phyloP scores from a whole-genome alignment of 768 basidiomycete species.

The Rhodotorula toruloides region DNA sequence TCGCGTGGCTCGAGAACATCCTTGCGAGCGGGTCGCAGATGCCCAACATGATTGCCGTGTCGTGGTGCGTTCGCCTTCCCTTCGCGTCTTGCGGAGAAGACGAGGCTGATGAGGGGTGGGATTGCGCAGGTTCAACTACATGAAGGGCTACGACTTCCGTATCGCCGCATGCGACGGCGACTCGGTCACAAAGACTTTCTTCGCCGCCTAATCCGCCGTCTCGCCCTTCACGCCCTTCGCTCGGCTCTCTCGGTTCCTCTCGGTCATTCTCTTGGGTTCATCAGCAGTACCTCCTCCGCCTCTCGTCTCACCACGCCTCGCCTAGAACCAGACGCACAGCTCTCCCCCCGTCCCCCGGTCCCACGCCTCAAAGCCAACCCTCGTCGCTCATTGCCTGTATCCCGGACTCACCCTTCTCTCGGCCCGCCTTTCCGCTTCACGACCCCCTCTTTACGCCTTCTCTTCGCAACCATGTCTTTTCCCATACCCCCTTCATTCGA shows the following conservation, averaged over 20 bases:
- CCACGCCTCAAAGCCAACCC: not conserved
- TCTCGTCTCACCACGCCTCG: not conserved
- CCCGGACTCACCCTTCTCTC: too few relatives aligned
- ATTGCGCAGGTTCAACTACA: conserved; percentile 6
- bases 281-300: not conserved
- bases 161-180: conserved; percentile 30
- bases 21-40: conserved; percentile 17
- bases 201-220: conserved; percentile 3
- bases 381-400: not conserved
- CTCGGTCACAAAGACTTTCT: conserved; percentile 27
- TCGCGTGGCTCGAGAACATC: conserved; percentile 36
- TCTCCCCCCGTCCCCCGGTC: not conserved
- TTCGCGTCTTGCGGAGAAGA: not conserved
- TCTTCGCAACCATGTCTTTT: too few relatives aligned
- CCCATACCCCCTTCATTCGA: too few relatives aligned
- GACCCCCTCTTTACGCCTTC: too few relatives aligned
- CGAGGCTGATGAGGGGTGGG: not conserved
- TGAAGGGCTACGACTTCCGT: conserved; percentile 35
- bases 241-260: not conserved
- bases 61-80: conserved; percentile 21
- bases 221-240: not conserved
- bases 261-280: not conserved
- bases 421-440: too few relatives aligned
- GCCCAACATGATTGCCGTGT: conserved; percentile 33
- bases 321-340: not conserved